phyloP scores from a whole-genome alignment of 495 filamentous ascomycete species.

The Annulohypoxylon nitens region DNA sequence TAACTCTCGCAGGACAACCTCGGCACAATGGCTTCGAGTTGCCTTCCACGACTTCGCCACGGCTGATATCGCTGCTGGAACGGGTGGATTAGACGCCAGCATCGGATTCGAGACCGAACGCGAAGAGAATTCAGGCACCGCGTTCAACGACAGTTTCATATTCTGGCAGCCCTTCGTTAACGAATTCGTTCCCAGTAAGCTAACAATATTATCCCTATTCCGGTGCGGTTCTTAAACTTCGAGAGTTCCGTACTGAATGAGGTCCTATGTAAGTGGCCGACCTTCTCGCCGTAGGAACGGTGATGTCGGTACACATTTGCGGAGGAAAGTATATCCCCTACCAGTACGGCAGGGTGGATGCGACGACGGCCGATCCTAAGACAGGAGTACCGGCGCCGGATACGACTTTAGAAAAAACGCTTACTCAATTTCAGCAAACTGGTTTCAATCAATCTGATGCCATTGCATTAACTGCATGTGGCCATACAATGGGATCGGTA shows the following conservation, averaged over 20 bases:
- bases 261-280: slow-evolving; percentile 60
- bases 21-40: slow-evolving; percentile 66
- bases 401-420: slow-evolving; percentile 56
- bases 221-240: neutral
- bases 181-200: slow-evolving; percentile 49
- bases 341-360: slow-evolving; percentile 62
- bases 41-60: slow-evolving; percentile 68
- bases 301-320: slow-evolving; percentile 61
- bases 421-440: slow-evolving; percentile 57
- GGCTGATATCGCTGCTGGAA: slow-evolving; percentile 55
- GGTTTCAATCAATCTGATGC: slow-evolving; percentile 62
- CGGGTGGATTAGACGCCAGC: slow-evolving; percentile 65
- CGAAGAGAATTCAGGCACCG: slow-evolving; percentile 61
- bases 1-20: slow-evolving; percentile 57
- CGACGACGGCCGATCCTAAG: slow-evolving; percentile 56
- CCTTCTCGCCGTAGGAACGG: slow-evolving; percentile 61
- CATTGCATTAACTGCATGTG: slow-evolving; percentile 65
- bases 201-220: slow-evolving; percentile 16
- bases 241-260: slow-evolving; percentile 17
- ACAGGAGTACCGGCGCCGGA: slow-evolving; percentile 63
- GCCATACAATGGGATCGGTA: slow-evolving; percentile 64
- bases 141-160: slow-evolving; percentile 61
- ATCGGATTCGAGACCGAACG: slow-evolving; percentile 61
- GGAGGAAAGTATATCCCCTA: slow-evolving; percentile 63
- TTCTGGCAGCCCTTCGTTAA: slow-evolving; percentile 57